Conservation (phyloP, 768 basidiomycete species). For the Candolleomyces aberdarensis region DNA sequence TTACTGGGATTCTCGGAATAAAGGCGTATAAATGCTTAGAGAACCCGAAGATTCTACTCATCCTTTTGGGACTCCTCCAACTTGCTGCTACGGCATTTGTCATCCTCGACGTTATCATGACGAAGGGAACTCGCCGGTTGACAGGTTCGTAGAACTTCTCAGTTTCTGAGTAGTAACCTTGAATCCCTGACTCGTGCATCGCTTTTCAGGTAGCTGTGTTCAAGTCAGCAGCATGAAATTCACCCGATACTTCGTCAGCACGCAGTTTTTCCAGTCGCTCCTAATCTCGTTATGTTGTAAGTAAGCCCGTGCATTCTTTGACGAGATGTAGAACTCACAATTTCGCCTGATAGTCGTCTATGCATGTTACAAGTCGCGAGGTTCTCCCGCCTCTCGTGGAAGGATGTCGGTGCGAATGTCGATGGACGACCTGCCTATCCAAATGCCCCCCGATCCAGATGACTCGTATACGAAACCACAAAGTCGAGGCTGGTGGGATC, state of each 20-base stretch:
- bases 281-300: slow-evolving; percentile 61
- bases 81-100: slow-evolving; percentile 39
- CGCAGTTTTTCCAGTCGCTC: slow-evolving; percentile 52
- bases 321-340: neutral
- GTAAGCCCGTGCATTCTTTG: slow-evolving; percentile 19
- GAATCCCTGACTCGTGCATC: neutral
- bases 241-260: slow-evolving; percentile 40
- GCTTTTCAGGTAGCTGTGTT: slow-evolving; percentile 45
- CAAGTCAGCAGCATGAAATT: slow-evolving; percentile 31
- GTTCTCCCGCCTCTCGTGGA: slow-evolving; percentile 48
- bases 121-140: slow-evolving; percentile 39
- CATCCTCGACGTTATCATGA: slow-evolving; percentile 36
- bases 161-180: neutral
- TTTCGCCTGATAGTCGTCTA: slow-evolving; percentile 39
- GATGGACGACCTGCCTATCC: slow-evolving; percentile 36
- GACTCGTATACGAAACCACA: slow-evolving; percentile 14
- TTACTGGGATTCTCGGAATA: slow-evolving; percentile 60
- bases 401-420: slow-evolving; percentile 52
- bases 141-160: slow-evolving; percentile 35
- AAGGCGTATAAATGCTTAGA: slow-evolving; percentile 67
- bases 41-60: slow-evolving; percentile 51
- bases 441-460: slow-evolving; percentile 24
- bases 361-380: slow-evolving; percentile 52
- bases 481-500: slow-evolving; percentile 55
- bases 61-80: slow-evolving; percentile 40